Evolutionary conservation across 352 stramenopile species (phyloP).

Genomic region (Phytopythium boreale): DNA sequence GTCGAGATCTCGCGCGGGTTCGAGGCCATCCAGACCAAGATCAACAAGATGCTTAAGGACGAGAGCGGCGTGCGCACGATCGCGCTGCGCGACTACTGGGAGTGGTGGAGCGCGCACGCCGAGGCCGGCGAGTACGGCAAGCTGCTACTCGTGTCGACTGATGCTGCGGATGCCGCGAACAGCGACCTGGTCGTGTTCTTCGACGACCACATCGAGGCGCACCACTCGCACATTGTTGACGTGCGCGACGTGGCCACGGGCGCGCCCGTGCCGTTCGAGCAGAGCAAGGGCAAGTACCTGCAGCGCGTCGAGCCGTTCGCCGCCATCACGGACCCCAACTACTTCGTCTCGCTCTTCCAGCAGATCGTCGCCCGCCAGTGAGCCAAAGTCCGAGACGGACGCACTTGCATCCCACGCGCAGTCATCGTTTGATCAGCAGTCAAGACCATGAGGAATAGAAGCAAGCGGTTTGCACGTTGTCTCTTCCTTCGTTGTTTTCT

Average conservation of each 20-base stretch:
- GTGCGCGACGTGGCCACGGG: conserved; percentile 57
- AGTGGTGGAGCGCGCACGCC: conserved; percentile 83
- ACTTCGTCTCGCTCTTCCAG: conserved; percentile 66
- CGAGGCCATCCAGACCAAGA: conserved; percentile 34
- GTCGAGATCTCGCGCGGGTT: conserved; percentile 66
- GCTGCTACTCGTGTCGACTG: conserved; percentile 47
- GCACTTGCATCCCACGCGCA: background rate
- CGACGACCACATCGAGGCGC: conserved; percentile 77
- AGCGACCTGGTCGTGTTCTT: conserved; percentile 50
- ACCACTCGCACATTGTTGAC: conserved; percentile 78
- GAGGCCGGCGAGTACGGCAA: conserved; percentile 78
- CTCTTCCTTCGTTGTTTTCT: no score
- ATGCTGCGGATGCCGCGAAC: background rate
- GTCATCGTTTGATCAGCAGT: background rate
- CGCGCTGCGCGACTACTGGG: conserved; percentile 80
- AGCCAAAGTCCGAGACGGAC: background rate
- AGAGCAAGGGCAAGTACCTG: conserved; percentile 48
- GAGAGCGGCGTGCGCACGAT: conserved; percentile 30
- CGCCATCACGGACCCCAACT: conserved; percentile 70
- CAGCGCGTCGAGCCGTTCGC: conserved; percentile 78
- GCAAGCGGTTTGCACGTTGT: no score
- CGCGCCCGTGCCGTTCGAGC: conserved; percentile 46
- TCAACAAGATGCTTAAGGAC: conserved; percentile 26
- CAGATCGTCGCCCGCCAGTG: conserved; percentile 16
- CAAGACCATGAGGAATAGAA: background rate